Base-by-base conservation (phyloP, 306 rosid genomes). In the Begonia masoniana region DNA sequence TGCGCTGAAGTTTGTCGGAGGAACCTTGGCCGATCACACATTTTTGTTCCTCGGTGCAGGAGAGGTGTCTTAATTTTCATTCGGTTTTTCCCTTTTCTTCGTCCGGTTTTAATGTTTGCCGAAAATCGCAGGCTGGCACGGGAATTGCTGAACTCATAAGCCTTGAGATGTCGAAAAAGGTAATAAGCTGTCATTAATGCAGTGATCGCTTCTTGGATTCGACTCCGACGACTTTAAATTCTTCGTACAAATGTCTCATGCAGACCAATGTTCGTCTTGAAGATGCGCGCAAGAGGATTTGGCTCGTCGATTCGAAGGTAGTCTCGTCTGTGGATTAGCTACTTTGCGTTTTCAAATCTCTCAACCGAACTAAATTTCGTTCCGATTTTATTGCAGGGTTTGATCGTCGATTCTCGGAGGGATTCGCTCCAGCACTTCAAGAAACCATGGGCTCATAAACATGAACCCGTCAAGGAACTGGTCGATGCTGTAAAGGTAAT, bases 1-100 rank as follows among this genome's bases (percentile, higher is more conserved):
- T 52, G 81, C 95, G 51, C 72, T 81, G 59, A 79, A 81, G 21
- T 49, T 73, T 23, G 88, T 83, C 49, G 88, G 84, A 9, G 99
- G 96, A 66, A 57, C 65, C 69, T 79, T 92, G 57, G 58, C 76
- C 43, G 95, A 86, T 71, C 99, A 92, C 61, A 80, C 52, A 60
- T 81, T 83, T 68, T 68, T 92, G 54, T 92, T 91, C 74, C 95
- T 92, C 43, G 96, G 99, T 63, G 99, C 96, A 56, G 99, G 99
- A 72, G 99, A 86, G 88, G 99, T 77, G 39, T 21, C 39, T 3
- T 31, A 4, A 7, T 31, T 31, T 31, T 3, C 39, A 2, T 7
- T 31, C 39, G 39, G 39, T 5, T 31, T 31, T 31, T 31, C 5
- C 39, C 39, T 31, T 31, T 31, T 31, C 39, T 31, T 6, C 39